Base-by-base conservation (phyloP, 805 yeast species). In the Ogataea wickerhamii region DNA sequence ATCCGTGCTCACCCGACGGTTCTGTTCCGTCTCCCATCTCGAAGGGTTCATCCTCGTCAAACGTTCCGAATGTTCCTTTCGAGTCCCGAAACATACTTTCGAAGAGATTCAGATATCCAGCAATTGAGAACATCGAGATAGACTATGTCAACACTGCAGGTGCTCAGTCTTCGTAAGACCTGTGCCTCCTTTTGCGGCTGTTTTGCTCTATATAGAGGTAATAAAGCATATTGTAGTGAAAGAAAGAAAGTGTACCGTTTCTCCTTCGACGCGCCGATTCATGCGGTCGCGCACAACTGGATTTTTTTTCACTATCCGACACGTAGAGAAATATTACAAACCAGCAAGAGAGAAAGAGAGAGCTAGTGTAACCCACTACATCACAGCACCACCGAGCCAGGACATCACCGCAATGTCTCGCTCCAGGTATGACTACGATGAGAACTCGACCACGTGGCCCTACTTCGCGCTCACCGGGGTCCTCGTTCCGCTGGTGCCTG, bases 371-470 rank as follows among this genome's bases (percentile, higher is more conserved):
- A n/a, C n/a, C n/a, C n/a, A n/a, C n/a, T n/a, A n/a, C n/a, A n/a
- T n/a, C n/a, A n/a, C n/a, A n/a, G n/a, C n/a, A n/a, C n/a, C n/a
- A n/a, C n/a, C n/a, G n/a, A n/a, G n/a, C n/a, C n/a, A n/a, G n/a
- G n/a, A n/a, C n/a, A n/a, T n/a, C n/a, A n/a, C n/a, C n/a, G 25
- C 12, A 20, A 73, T 72, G 77, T 67, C 74, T 38, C 73, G 71
- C 49, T 61, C 78, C 33, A 63, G 81, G 52, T 84, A 83, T 61
- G 78, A 80, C 28, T 88, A 88, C 61, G 97, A 88, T 66, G 96
- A 88, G 59, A 78, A 78, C 44, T 80, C 89, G 34, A 93, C 86
- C 52, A 87, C 93, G 2, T 88, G 96, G 96, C 97, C 97, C 28
- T 87, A 81, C 59, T 89, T 89, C 55, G 75, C 83, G 36, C 60